Conservation (phyloP, 192 early-diverging fungal genomes). For the Oehlia diaphana region DNA sequence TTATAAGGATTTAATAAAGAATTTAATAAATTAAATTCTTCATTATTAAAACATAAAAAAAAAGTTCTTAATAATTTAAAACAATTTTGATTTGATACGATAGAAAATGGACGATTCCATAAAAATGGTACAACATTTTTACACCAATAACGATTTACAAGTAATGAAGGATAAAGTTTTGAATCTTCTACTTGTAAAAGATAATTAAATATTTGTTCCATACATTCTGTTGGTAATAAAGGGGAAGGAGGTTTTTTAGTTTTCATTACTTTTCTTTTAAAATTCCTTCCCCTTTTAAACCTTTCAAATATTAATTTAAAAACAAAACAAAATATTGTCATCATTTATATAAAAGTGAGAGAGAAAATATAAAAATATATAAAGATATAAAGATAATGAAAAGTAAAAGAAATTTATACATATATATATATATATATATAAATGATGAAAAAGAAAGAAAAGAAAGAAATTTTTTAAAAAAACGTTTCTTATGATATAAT, state of each 20-base stretch:
- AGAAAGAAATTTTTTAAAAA: too few species aligned
- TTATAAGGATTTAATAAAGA: not conserved
- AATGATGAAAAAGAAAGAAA: too few species aligned
- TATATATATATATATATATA: too few species aligned
- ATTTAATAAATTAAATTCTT: not conserved
- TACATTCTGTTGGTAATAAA: not conserved
- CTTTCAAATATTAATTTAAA: not conserved
- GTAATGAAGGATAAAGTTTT: not conserved
- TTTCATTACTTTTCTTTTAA: not conserved
- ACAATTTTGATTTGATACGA: not conserved
- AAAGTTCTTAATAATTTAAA: not conserved
- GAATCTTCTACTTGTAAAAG: not conserved
- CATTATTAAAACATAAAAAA: not conserved
- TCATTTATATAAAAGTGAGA: not conserved
- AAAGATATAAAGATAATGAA: too few species aligned
- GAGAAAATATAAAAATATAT: too few species aligned
- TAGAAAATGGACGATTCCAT: not conserved
- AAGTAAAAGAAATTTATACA: too few species aligned
- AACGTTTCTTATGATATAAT: not conserved
- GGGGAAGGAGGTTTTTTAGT: not conserved
- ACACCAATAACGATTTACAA: not conserved
- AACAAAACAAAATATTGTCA: not conserved
- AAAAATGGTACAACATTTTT: not conserved
- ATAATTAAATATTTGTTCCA: not conserved
- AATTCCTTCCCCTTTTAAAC: not conserved